Evolutionary conservation across 345 rosid genomes (phyloP), one percentile per base, ranked within the genome.

Genomic region (Orychophragmus violaceus): DNA sequence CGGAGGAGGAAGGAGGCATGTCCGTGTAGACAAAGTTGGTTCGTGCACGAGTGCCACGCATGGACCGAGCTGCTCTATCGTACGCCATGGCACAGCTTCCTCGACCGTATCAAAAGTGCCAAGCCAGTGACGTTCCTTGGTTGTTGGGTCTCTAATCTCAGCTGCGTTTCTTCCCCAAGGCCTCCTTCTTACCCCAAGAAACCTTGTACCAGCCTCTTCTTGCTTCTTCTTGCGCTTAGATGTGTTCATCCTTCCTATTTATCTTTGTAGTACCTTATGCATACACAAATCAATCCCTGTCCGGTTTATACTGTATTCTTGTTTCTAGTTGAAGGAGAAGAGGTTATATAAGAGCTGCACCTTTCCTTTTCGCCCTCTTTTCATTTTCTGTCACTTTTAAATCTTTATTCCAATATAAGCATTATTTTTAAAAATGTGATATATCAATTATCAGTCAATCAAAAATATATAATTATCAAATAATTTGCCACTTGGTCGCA

Each of bases 81-180:
- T 89, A 89, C 29, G 93, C 96, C 80, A 89, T 65, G 28, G 92
- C 96, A n/a, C n/a, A 5, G 96, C 96, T 68, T 88, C 92, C 68
- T 86, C 88, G 0, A 90, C 92, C 0, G 92, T 88, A 76, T 89
- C 96, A 22, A 89, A 86, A 19, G 96, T 89, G 8, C 96, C 92
- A 1, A 89, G 82, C 96, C 96, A 89, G 74, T 84, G 96, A 73
- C 92, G 84, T 70, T 89, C 88, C 61, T 89, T 89, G 14, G 96
- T 86, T 6, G 85, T 76, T 21, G 96, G 96, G 81, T 89, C 84
- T 70, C 96, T 72, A 45, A 89, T 89, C 80, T 88, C 96, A 2
- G 92, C 96, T 0, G 96, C 92, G 52, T 88, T 86, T 64, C 92
- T 76, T 6, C 92, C 96, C 96, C 96, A 89, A 19, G 96, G 96